Conservation (phyloP, 192 early-diverging fungal species). For the Chytriomyces sp. region DNA sequence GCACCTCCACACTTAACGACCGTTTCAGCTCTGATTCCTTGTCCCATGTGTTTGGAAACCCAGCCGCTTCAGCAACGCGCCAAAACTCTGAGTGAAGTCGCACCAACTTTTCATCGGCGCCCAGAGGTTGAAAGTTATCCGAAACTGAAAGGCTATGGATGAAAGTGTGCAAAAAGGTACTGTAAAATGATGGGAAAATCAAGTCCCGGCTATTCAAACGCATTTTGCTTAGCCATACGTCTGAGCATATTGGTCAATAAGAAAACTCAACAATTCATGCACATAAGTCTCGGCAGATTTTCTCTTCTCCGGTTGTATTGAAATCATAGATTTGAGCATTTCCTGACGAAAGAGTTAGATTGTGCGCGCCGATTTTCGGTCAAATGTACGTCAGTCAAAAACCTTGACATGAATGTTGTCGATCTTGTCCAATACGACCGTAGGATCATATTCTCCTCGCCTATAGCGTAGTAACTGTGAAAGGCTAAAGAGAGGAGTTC, state of each 20-base stretch:
- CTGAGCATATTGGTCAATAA: conserved; percentile 21
- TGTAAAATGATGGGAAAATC: conserved; percentile 79
- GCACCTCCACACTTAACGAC: background rate
- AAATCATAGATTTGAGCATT: conserved; percentile 87
- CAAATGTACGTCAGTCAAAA: conserved; percentile 20
- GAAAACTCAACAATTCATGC: conserved; percentile 62
- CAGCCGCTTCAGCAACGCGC: conserved; percentile 65
- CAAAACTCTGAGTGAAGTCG: conserved; percentile 76
- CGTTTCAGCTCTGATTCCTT: background rate
- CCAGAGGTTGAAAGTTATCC: conserved; percentile 20
- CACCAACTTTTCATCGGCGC: conserved; percentile 79
- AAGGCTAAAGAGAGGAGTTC: conserved; percentile 87
- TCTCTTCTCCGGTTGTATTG: conserved; percentile 77
- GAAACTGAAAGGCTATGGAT: conserved; percentile 67
- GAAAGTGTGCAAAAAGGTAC: conserved; percentile 69
- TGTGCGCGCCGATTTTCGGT: background rate
- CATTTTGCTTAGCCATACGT: conserved; percentile 8
- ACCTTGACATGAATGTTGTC: conserved; percentile 76
- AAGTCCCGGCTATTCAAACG: conserved; percentile 60
- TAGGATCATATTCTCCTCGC: conserved; percentile 75
- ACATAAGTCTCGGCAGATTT: conserved; percentile 79
- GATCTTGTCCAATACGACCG: conserved; percentile 77
- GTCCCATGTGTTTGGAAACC: conserved; percentile 34
- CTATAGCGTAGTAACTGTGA: conserved; percentile 91
- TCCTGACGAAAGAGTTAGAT: conserved; percentile 42